phyloP scores from a whole-genome alignment of 805 yeast species.

The Starmerella riodocensis region DNA sequence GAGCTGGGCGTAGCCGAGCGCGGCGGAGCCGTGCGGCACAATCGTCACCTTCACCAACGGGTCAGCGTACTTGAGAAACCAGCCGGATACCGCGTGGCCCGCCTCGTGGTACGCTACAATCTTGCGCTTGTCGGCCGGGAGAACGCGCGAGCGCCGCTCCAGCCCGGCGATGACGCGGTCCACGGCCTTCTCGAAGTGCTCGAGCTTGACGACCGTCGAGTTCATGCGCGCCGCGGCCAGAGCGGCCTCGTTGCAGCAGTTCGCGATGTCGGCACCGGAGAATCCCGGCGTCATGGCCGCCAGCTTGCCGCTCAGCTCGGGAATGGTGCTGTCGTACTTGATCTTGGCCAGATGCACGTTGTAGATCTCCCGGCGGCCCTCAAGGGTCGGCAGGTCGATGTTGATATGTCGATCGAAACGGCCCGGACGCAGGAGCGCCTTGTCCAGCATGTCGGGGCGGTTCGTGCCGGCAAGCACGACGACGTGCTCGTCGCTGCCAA shows the following conservation, averaged over 20 bases:
- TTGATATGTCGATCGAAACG: slow-evolving; percentile 83
- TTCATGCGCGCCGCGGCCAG: slow-evolving; percentile 77
- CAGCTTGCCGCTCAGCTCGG: slow-evolving; percentile 62
- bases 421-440: slow-evolving; percentile 86
- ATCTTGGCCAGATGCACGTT: slow-evolving; percentile 62
- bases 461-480: slow-evolving; percentile 93
- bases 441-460: slow-evolving; percentile 79
- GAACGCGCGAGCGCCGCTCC: slow-evolving; percentile 68
- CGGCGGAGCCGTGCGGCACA: slow-evolving; percentile 89
- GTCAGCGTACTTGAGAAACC: slow-evolving; percentile 79
- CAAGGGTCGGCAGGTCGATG: slow-evolving; percentile 76
- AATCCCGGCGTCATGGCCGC: slow-evolving; percentile 92
- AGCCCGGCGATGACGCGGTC: slow-evolving; percentile 93
- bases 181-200: slow-evolving; percentile 81
- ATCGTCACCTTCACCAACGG: slow-evolving; percentile 87
- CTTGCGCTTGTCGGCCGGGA: slow-evolving; percentile 67
- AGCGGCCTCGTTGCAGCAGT: slow-evolving; percentile 89
- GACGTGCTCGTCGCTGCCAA: slow-evolving; percentile 73
- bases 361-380: slow-evolving; percentile 78
- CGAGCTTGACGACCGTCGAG: slow-evolving; percentile 45
- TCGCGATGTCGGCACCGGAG: slow-evolving; percentile 93
- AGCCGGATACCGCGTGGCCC: slow-evolving; percentile 92
- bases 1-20: slow-evolving; percentile 91
- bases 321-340: slow-evolving; percentile 36
- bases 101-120: slow-evolving; percentile 93